Conservation (phyloP, 768 basidiomycete species). For the Lentinus brumalis region DNA sequence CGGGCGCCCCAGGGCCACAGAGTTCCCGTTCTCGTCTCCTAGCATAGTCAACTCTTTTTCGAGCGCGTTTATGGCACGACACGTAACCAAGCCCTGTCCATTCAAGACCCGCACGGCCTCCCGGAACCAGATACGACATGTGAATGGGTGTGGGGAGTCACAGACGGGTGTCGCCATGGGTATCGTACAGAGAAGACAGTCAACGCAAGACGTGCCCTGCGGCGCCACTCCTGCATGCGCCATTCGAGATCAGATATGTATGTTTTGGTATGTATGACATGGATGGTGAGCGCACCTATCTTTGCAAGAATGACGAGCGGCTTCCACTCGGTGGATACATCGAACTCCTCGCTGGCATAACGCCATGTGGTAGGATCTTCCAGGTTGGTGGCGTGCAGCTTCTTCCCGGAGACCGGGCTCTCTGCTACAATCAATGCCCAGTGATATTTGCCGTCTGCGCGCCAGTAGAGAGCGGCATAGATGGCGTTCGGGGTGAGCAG, state of each 20-base stretch:
- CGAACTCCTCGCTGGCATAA: constrained; percentile 3
- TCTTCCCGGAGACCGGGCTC: background rate
- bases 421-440: background rate
- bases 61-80: background rate
- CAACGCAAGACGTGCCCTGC: too few species aligned
- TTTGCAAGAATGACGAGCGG: background rate
- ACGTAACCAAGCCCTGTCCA: background rate
- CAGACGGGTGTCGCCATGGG: background rate
- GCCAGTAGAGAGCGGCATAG: constrained; percentile 3
- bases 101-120: constrained; percentile 1
- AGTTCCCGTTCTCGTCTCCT: constrained; percentile 1
- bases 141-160: constrained; percentile 1
- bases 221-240: too few species aligned
- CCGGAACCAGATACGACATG: constrained; percentile 3
- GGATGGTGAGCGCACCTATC: background rate
- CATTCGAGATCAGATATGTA: too few species aligned
- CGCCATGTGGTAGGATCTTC: constrained; percentile 1
- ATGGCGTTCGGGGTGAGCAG: background rate
- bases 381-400: constrained; percentile 5
- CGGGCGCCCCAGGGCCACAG: constrained; percentile 1
- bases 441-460: constrained; percentile 2
- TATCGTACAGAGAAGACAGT: too few species aligned
- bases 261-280: too few species aligned
- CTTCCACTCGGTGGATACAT: constrained; percentile 4
- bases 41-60: background rate